Evolutionary conservation across 495 filamentous ascomycete genomes (phyloP), one percentile per base, ranked within the genome.

Genomic region (Aspergillus conjunctus): DNA sequence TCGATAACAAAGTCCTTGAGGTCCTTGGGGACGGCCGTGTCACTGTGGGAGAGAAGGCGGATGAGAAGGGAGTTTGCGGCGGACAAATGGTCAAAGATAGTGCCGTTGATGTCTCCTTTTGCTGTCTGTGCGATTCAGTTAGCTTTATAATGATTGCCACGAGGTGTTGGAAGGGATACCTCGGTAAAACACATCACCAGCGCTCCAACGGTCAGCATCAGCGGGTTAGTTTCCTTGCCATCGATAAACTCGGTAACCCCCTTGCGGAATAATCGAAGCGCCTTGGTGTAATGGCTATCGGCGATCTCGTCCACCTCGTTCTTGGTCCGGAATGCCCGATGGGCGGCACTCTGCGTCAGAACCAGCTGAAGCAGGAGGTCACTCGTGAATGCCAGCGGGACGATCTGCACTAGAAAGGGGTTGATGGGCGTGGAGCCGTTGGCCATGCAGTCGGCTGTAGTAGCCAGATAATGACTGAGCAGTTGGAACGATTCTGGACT

Each of bases 161-260:
- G 21, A 30, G 22, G 37, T 11, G 50, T 32, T 3, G 17, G 21
- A 22, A 17, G 20, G 7, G 50, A 3, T 70, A 75, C 73, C 71
- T 76, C 73, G 12, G 73, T 76, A 51, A 76, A 76, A 54, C 73
- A 76, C 73, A 76, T 76, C 2, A 76, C 49, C 37, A 76, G 64
- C 3, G 73, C 73, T 0, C 73, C 73, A 5, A 76, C 68, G 11
- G 73, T 68, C 3, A 76, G 56, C 67, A 76, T 73, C 2, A 76
- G 57, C 0, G 73, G 70, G 15, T 74, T 76, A 0, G 71, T 61
- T 20, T 76, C 73, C 41, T 71, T 76, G n/a, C 73, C 73, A 9
- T 74, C 67, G 22, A 76, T 69, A 32, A 76, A 76, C 11, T 74
- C 73, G 0, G 65, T 71, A 1, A 76, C 73, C 4, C 68, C 71